Base-by-base conservation (phyloP, 768 basidiomycete genomes). In the Dacryopinax primogenitus region DNA sequence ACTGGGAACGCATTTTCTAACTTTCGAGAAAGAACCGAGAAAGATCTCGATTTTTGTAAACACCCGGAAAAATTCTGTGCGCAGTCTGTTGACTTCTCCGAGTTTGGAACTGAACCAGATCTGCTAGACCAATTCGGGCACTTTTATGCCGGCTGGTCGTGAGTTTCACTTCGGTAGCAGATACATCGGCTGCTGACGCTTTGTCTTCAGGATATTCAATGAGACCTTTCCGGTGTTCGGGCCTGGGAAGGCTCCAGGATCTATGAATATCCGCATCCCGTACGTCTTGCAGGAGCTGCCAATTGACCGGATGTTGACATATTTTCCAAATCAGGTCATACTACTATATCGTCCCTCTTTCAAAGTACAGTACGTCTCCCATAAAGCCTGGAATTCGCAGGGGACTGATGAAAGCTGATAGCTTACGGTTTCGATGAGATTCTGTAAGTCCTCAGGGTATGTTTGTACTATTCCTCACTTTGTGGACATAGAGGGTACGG, bases 181-280 rank as follows among this genome's bases (percentile, higher is more conserved):
- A 15, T 13, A 9, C 11, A 15, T 12, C 13, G 13, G 13, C 18
- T 37, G 36, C 36, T 18, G 36, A 37, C 12, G 45, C 26, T 58
- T 23, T 28, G 6, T 23, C 30, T 4, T 9, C 12, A 58, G 51
- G 4, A 34, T 47, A 33, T 64, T 64, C 63, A 45, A 44, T 44
- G 63, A 64, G 33, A 34, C 45, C 16, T 44, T 44, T 33, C 63
- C 63, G 18, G 41, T 64, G 33, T 64, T 64, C 28, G 41, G 63
- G 4, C 63, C 63, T 13, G 63, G 63, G 32, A 1, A 28, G 2
- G 28, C n/a, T 12, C 63, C 37, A 33, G 30, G 44, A 16, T 33
- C 63, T 26, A 41, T 47, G 41, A 44, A 64, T 18, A 64, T 64
- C 63, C 63, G 63, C 23, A 44, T 64, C 44, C 63, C 63, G 6